Evolutionary conservation across 2,329 filamentous ascomycete genomes (phyloP).

Genomic region (Colletotrichum sp.): DNA sequence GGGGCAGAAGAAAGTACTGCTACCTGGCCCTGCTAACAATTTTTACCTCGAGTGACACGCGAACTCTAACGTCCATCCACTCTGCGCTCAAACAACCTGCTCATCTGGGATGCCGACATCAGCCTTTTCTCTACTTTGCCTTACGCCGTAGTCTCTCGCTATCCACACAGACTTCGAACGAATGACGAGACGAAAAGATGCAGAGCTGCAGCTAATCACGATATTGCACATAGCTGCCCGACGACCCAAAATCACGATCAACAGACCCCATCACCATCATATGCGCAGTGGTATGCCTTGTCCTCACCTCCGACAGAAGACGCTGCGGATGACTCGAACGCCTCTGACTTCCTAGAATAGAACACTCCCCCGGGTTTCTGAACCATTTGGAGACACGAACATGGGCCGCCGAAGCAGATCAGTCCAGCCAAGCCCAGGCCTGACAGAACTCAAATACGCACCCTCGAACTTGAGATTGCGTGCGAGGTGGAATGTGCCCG

Average conservation of each 20-base stretch:
- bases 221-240: neutral
- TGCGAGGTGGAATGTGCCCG: neutral
- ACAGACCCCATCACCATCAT: neutral
- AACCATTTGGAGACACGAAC: neutral
- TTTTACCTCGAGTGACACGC: neutral
- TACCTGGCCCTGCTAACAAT: constrained; percentile 1
- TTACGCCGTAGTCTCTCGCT: neutral
- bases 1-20: neutral
- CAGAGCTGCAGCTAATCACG: neutral
- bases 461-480: neutral
- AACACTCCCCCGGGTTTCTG: neutral
- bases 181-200: constrained; percentile 10
- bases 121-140: neutral
- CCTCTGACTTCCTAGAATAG: neutral
- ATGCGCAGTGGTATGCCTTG: neutral
- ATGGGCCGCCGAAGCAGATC: neutral
- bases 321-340: neutral
- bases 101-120: neutral
- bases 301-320: neutral
- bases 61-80: neutral
- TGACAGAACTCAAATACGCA: neutral
- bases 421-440: neutral
- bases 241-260: neutral
- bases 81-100: constrained; percentile 14
- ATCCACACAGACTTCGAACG: neutral